phyloP scores from a whole-genome alignment of 208 protist species.

The Trypanosoma rangeli region DNA sequence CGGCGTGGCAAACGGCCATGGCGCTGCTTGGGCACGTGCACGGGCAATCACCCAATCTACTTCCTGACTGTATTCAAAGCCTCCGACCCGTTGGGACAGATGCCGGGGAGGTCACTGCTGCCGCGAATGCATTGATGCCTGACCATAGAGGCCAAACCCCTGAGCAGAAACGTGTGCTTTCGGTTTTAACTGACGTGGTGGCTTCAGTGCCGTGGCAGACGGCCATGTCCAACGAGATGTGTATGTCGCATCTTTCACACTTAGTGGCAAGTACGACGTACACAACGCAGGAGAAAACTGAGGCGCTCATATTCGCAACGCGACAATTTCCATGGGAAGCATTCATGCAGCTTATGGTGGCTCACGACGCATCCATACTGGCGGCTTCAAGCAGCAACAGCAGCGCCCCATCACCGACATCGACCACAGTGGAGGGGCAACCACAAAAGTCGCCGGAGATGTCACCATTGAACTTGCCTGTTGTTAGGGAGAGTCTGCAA shows the following conservation, averaged over 20 bases:
- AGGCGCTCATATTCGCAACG: constrained; percentile 39
- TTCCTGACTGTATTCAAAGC: constrained; percentile 63
- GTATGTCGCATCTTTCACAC: constrained; percentile 73
- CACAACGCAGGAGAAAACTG: constrained; percentile 45
- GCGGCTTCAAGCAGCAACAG: background rate
- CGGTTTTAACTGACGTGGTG: constrained; percentile 66
- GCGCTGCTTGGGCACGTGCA: constrained; percentile 62
- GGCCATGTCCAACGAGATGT: constrained; percentile 54
- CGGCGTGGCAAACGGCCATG: constrained; percentile 54
- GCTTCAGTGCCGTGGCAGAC: constrained; percentile 43
- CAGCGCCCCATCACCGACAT: constrained; percentile 16
- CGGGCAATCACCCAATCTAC: constrained; percentile 47
- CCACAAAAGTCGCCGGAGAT: background rate
- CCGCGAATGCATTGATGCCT: constrained; percentile 37
- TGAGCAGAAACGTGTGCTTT: constrained; percentile 54
- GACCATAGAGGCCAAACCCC: constrained; percentile 29
- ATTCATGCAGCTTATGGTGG: constrained; percentile 45
- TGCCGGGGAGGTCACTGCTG: constrained; percentile 25
- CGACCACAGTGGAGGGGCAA: constrained; percentile 6
- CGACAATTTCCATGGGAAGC: constrained; percentile 49
- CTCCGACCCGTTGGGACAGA: constrained; percentile 60
- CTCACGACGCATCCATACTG: constrained; percentile 40
- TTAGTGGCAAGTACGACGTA: constrained; percentile 75
- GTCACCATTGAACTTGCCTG: background rate
- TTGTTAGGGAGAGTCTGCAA: constrained; percentile 34